These are phyloP conservation scores for Furcasterigmium sp. DNA, from an alignment of 2,329 filamentous ascomycete genomes.

Conservation along the genomic window DNA sequence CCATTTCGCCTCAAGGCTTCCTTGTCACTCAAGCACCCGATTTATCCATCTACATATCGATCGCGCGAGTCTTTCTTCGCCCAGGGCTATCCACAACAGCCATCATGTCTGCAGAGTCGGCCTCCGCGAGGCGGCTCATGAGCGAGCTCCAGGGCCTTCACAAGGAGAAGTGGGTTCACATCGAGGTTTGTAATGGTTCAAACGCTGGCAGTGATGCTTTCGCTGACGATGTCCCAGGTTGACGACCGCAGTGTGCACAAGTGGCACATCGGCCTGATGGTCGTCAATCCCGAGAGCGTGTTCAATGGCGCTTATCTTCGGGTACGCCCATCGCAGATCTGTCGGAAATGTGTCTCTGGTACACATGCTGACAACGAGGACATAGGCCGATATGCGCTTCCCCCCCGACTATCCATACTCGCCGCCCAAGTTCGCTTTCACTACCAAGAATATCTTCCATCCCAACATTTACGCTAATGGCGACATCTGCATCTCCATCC, in stretches of 20 bases:
- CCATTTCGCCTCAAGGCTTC: too few species aligned
- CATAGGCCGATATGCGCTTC: conserved; percentile 85
- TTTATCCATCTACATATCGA: too few species aligned
- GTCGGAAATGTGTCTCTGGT: too few species aligned
- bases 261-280: conserved; percentile 86
- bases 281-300: conserved; percentile 84
- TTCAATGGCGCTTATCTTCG: conserved; percentile 94
- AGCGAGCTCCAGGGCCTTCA: conserved; percentile 76
- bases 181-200: conserved; percentile 59
- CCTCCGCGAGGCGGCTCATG: conserved; percentile 65
- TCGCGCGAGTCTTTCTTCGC: too few species aligned
- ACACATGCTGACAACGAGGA: too few species aligned
- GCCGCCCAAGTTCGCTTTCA: conserved; percentile 85
- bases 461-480: conserved; percentile 93
- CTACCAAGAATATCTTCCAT: conserved; percentile 70
- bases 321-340: conserved; percentile 28
- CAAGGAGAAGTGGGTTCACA: conserved; percentile 91
- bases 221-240: conserved; percentile 43
- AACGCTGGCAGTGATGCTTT: too few species aligned
- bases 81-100: too few species aligned
- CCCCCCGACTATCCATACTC: conserved; percentile 83
- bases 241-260: conserved; percentile 78
- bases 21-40: too few species aligned
- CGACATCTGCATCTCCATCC: conserved; percentile 91
- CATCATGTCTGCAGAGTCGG: background rate